These are phyloP conservation scores for Leccinum incarnatum DNA, from an alignment of 768 basidiomycete genomes.

Conservation along the genomic window DNA sequence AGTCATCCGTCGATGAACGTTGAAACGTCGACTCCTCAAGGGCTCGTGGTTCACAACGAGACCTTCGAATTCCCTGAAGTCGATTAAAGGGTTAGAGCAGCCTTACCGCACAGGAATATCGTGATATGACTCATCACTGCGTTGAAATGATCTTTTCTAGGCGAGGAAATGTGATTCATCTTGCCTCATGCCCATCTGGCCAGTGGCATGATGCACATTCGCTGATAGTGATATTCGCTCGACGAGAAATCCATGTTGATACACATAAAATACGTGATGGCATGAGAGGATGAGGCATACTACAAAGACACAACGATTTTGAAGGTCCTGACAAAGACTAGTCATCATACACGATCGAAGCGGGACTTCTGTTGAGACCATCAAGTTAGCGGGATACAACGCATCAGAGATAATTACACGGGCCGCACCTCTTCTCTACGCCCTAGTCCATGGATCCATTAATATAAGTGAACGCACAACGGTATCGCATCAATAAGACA, in stretches of 20 bases:
- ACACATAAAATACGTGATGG: neutral
- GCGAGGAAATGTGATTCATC: neutral
- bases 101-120: too few species aligned
- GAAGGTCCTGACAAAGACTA: neutral
- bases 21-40: too few species aligned
- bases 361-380: conserved; percentile 14
- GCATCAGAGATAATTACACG: neutral
- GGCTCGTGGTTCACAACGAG: too few species aligned
- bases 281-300: neutral
- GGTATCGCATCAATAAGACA: neutral
- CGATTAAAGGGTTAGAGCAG: too few species aligned
- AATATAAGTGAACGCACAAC: neutral
- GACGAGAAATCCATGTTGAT: neutral
- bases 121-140: too few species aligned
- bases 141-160: too few species aligned
- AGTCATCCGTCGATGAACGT: too few species aligned
- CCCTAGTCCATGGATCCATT: conserved; percentile 3
- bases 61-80: too few species aligned
- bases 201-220: too few species aligned
- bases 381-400: neutral
- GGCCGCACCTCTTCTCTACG: conserved; percentile 15
- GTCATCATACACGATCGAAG: conserved; percentile 22
- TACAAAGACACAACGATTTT: neutral
- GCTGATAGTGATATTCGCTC: neutral
- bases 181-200: neutral